phyloP scores from a whole-genome alignment of 805 yeast genomes.

The Starmerella gropengiesseri region DNA sequence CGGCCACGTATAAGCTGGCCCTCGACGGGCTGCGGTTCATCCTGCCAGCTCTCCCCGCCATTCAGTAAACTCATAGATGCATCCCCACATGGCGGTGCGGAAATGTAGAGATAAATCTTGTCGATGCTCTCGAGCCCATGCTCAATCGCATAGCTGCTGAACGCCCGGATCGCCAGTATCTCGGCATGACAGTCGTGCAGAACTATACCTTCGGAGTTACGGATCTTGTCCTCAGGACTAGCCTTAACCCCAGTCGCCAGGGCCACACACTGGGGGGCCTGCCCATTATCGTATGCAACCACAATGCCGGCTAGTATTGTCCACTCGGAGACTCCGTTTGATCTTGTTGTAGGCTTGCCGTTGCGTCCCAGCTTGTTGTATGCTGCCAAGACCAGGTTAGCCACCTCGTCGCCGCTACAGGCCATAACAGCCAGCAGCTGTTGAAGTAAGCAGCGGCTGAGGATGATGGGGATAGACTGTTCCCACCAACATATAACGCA shows the following conservation, averaged over 20 bases:
- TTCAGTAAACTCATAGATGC: constrained; percentile 51
- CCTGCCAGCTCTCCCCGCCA: constrained; percentile 15
- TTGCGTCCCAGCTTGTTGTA: constrained; percentile 27
- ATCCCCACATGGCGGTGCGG: constrained; percentile 23
- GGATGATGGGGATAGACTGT: no score
- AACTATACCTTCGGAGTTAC: constrained; percentile 43
- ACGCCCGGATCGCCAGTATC: constrained; percentile 55
- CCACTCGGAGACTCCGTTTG: constrained; percentile 69
- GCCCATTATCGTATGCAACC: constrained; percentile 18
- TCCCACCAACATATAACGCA: no score
- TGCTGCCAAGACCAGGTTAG: constrained; percentile 21
- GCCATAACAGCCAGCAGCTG: no score
- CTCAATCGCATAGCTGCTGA: constrained; percentile 47
- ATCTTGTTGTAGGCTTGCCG: constrained; percentile 51
- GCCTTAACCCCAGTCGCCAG: constrained; percentile 79
- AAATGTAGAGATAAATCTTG: constrained; percentile 12
- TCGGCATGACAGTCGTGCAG: constrained; percentile 92
- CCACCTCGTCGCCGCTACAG: constrained; percentile 19
- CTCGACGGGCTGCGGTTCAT: constrained; percentile 6
- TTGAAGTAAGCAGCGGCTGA: no score
- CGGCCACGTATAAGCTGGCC: constrained; percentile 20
- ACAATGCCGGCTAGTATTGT: constrained; percentile 73
- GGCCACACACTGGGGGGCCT: constrained; percentile 32
- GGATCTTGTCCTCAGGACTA: constrained; percentile 42
- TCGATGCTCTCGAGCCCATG: constrained; percentile 16